These are phyloP conservation scores for Wickerhamiella allomyrinae DNA, from an alignment of 805 yeast genomes.

Conservation along the genomic window DNA sequence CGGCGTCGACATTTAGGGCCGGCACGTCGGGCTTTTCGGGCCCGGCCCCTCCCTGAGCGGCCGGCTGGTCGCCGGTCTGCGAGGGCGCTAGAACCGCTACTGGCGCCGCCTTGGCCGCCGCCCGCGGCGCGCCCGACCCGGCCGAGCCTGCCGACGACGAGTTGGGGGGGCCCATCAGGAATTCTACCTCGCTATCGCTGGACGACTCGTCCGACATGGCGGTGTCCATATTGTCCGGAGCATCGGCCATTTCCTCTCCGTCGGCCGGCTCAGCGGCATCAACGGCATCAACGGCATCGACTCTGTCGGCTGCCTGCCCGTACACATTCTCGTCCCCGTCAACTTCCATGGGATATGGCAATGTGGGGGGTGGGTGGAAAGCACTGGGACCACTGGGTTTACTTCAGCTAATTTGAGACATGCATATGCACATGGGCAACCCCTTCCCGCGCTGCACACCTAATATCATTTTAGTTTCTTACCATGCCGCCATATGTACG, in stretches of 20 bases:
- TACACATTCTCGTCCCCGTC: neutral
- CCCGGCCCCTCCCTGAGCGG: conserved; percentile 17
- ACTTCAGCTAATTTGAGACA: neutral
- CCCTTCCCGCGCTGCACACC: neutral
- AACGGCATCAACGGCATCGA: no score
- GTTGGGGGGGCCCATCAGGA: neutral
- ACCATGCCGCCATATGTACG: conserved; percentile 45
- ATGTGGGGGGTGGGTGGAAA: neutral
- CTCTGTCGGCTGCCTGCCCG: neutral
- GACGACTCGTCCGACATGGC: neutral
- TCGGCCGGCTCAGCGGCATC: neutral
- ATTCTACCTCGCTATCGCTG: conserved; percentile 1
- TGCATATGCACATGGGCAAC: neutral
- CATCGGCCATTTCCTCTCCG: neutral
- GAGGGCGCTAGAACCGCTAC: conserved; percentile 20
- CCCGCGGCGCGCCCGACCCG: neutral
- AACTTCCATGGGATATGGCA: neutral
- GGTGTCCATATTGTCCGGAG: neutral
- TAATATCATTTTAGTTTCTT: neutral
- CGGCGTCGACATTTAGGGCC: conserved; percentile 52
- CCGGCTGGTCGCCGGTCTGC: conserved; percentile 6
- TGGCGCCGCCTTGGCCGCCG: conserved; percentile 1
- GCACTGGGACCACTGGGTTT: neutral
- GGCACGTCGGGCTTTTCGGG: conserved; percentile 17
- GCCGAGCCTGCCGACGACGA: neutral